Percentiles rank a stretch among this genome's conserved stretches.
Conservation (phyloP, 2,329 filamentous ascomycete species). For the Aspergillus pseudoglaucus region DNA sequence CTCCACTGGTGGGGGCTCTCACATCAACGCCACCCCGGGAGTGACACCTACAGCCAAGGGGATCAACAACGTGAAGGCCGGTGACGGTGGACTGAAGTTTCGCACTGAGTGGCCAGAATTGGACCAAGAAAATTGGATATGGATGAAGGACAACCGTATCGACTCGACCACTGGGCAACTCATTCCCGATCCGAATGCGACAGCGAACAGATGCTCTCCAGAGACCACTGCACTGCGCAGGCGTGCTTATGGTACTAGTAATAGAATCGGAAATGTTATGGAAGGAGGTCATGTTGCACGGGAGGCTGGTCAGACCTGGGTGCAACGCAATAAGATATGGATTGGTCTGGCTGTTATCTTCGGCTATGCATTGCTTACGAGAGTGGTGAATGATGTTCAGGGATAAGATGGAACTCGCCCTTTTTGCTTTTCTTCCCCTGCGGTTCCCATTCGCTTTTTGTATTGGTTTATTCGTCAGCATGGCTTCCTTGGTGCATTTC, state of each 20-base stretch:
- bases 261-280: slow-evolving; percentile 58
- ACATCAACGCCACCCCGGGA: slow-evolving; percentile 43
- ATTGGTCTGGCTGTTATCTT: slow-evolving; percentile 66
- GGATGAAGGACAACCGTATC: slow-evolving; percentile 78
- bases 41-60: slow-evolving; percentile 57
- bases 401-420: slow-evolving; percentile 14
- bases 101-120: slow-evolving; percentile 81
- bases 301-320: slow-evolving; percentile 75
- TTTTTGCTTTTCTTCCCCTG: neutral
- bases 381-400: slow-evolving; percentile 57
- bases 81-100: slow-evolving; percentile 90
- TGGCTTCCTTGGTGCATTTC: neutral
- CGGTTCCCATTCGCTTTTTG: neutral
- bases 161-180: slow-evolving; percentile 68
- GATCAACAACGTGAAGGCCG: slow-evolving; percentile 73
- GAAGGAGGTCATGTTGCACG: slow-evolving; percentile 68
- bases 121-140: slow-evolving; percentile 82
- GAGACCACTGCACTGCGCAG: slow-evolving; percentile 58
- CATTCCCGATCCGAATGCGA: slow-evolving; percentile 47
- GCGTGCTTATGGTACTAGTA: slow-evolving; percentile 53
- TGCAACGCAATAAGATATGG: slow-evolving; percentile 71
- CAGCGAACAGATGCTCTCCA: slow-evolving; percentile 53
- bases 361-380: slow-evolving; percentile 73
- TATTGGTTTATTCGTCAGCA: neutral
- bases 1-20: slow-evolving; percentile 78